Evolutionary conservation across 805 yeast species (phyloP).

Genomic region (Saturnispora zaruensis): DNA sequence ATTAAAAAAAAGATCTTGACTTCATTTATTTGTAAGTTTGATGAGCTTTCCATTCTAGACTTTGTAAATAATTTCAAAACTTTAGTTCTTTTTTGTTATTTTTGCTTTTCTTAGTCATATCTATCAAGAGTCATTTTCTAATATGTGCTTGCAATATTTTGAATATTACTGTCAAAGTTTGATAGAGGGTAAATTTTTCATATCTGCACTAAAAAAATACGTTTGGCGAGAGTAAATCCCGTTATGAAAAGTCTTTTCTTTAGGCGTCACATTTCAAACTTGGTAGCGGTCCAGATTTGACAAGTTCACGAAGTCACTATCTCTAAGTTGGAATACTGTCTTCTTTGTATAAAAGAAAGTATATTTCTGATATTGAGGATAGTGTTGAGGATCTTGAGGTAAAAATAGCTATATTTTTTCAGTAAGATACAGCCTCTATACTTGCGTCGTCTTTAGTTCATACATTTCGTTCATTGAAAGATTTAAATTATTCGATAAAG

Average conservation of each 20-base stretch:
- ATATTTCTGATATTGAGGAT: neutral
- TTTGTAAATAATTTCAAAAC: too few relatives aligned
- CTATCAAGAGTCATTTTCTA: neutral
- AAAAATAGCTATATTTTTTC: too few relatives aligned
- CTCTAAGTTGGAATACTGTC: neutral
- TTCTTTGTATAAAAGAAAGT: neutral
- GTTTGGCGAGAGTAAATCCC: neutral
- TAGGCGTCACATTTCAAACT: neutral
- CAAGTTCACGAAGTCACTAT: neutral
- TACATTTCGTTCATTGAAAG: neutral
- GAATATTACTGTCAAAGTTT: neutral
- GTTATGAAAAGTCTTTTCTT: neutral
- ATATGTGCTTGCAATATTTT: neutral
- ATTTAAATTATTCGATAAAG: neutral
- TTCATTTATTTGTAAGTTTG: neutral
- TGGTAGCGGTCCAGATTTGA: neutral
- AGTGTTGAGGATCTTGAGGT: neutral
- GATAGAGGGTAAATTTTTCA: neutral
- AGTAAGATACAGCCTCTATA: neutral
- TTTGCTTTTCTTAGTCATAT: neutral
- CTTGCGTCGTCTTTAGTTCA: neutral
- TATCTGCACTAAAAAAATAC: neutral
- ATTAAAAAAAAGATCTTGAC: neutral
- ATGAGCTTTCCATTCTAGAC: too few relatives aligned
- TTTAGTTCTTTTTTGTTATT: too few relatives aligned